Percentiles rank a stretch among this genome's conserved stretches.
Conservation (phyloP, 495 filamentous ascomycete genomes). For the Xylaria acuta region DNA sequence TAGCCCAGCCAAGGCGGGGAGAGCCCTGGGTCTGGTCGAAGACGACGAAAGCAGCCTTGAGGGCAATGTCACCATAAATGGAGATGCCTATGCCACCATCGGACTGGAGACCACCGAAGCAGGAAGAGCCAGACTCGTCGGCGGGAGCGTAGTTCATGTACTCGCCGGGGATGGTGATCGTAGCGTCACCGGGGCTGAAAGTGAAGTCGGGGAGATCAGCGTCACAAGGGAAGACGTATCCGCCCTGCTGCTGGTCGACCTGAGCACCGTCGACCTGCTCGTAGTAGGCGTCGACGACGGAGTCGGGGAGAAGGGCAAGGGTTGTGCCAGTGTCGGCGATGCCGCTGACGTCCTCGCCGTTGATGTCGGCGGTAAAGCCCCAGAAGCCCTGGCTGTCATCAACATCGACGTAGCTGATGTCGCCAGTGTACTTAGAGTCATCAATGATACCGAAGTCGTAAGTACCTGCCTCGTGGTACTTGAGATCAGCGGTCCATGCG, state of each 20-base stretch:
- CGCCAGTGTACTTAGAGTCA: slow-evolving; percentile 65
- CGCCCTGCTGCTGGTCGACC: slow-evolving; percentile 56
- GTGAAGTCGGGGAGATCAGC: slow-evolving; percentile 63
- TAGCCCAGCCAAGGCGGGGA: slow-evolving; percentile 27
- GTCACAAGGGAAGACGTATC: slow-evolving; percentile 68
- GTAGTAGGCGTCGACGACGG: slow-evolving; percentile 69
- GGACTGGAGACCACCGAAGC: slow-evolving; percentile 66
- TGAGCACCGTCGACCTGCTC: slow-evolving; percentile 57
- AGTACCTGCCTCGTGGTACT: slow-evolving; percentile 65
- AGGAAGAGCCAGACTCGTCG: slow-evolving; percentile 36
- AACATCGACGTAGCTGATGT: slow-evolving; percentile 66
- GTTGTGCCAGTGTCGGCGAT: slow-evolving; percentile 74
- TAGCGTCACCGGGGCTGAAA: slow-evolving; percentile 55
- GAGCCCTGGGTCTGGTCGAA: slow-evolving; percentile 54
- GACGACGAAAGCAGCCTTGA: slow-evolving; percentile 74
- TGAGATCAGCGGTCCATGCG: slow-evolving; percentile 72
- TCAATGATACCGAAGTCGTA: slow-evolving; percentile 80
- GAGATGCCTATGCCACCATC: slow-evolving; percentile 63
- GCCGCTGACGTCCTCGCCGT: slow-evolving; percentile 46
- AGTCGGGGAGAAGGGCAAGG: slow-evolving; percentile 64
- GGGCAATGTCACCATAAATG: slow-evolving; percentile 76
- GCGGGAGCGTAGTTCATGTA: slow-evolving; percentile 58
- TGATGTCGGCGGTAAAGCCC: slow-evolving; percentile 61
- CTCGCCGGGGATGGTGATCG: slow-evolving; percentile 54
- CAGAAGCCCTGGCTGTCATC: slow-evolving; percentile 70